phyloP scores from a whole-genome alignment of 1,284 basidiomycete genomes.

The Irpex sp. region DNA sequence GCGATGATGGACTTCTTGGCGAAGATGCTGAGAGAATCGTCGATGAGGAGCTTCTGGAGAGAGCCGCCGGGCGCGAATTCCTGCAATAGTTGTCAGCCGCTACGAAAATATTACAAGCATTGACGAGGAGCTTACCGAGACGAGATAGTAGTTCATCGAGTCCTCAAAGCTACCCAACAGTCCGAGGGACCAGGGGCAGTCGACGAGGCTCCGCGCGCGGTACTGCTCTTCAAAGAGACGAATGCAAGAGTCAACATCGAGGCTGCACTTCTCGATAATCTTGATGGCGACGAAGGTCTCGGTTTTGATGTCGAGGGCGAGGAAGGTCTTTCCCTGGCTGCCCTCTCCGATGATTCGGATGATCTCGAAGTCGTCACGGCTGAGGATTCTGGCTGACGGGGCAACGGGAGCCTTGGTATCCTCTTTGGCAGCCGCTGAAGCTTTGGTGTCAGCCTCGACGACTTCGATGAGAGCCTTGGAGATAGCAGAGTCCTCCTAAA shows the following conservation, averaged over 20 bases:
- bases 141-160: slow-evolving; percentile 2
- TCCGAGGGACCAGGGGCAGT: not conserved
- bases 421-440: not conserved
- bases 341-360: slow-evolving; percentile 9
- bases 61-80: no score
- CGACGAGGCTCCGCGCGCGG: not conserved
- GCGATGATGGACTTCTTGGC: no score
- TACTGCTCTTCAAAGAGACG: slow-evolving; percentile 8
- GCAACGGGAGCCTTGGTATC: not conserved
- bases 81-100: no score
- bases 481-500: no score
- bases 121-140: no score
- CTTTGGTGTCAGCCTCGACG: not conserved
- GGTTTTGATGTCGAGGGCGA: slow-evolving; percentile 1
- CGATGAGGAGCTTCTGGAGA: no score
- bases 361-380: slow-evolving; percentile 1
- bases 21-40: no score
- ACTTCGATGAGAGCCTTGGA: not conserved
- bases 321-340: slow-evolving; percentile 8
- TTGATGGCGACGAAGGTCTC: slow-evolving; percentile 6
- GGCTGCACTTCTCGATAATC: slow-evolving; percentile 7
- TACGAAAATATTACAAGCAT: no score
- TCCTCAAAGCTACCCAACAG: slow-evolving; percentile 11
- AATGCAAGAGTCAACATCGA: not conserved
- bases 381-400: not conserved